Conservation (phyloP, 2,329 filamentous ascomycete species). For the Fusarium virguliforme region DNA sequence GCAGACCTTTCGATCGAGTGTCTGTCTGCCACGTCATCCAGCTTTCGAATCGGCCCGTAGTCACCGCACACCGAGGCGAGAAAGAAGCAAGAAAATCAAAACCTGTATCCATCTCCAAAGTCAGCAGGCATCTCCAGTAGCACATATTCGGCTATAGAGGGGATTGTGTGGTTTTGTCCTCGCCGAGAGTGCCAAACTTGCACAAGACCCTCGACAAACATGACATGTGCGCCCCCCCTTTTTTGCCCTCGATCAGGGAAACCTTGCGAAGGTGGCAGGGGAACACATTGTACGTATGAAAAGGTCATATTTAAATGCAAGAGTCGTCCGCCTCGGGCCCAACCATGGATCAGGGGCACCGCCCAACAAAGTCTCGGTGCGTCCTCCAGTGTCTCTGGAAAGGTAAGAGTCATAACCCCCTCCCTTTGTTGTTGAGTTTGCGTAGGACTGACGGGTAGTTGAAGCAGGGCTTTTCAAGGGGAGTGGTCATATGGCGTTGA, state of each 20-base stretch:
- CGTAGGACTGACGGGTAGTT: slow-evolving; percentile 38
- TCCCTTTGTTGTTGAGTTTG: slow-evolving; percentile 25
- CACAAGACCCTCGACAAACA: background rate
- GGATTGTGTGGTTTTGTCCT: slow-evolving; percentile 27
- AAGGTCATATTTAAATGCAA: slow-evolving; percentile 45
- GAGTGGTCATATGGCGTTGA: background rate
- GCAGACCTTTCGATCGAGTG: background rate
- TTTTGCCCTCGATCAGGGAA: slow-evolving; percentile 13
- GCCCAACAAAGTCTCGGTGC: slow-evolving; percentile 2
- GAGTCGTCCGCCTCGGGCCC: background rate
- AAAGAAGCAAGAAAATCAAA: background rate
- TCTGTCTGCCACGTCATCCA: background rate
- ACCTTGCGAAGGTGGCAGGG: slow-evolving; percentile 30
- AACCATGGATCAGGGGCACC: background rate
- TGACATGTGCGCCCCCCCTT: background rate
- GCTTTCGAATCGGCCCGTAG: slow-evolving; percentile 21
- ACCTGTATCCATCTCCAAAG: background rate
- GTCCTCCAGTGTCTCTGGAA: background rate
- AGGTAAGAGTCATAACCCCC: slow-evolving; percentile 28
- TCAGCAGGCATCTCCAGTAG: slow-evolving; percentile 3
- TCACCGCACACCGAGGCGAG: background rate
- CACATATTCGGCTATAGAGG: slow-evolving; percentile 27
- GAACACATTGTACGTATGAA: slow-evolving; percentile 35
- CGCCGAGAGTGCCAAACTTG: background rate
- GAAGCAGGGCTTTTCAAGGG: slow-evolving; percentile 27